Percentiles rank a stretch among this genome's conserved stretches.
Evolutionary conservation across 2,329 filamentous ascomycete species (phyloP).

Genomic region (Fusarium fracticaudum): DNA sequence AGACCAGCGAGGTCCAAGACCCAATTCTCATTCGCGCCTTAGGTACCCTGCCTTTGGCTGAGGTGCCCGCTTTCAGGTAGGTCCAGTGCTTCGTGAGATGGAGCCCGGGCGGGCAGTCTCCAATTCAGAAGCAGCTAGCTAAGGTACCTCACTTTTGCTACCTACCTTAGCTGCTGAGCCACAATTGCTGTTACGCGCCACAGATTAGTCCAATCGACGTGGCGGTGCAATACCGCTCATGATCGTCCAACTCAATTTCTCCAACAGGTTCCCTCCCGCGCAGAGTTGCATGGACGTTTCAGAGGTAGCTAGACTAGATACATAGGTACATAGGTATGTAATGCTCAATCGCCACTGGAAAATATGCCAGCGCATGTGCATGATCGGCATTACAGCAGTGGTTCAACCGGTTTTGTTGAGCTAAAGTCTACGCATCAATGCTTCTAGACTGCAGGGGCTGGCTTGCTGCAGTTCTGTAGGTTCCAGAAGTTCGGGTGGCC

Average conservation of each 20-base stretch:
- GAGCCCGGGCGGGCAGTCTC: slow-evolving; percentile 7
- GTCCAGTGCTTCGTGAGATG: slow-evolving; percentile 4
- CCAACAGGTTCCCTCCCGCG: slow-evolving; percentile 20
- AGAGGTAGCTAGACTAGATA: neutral
- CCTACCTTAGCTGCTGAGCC: slow-evolving; percentile 14
- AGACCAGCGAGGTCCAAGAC: slow-evolving; percentile 34
- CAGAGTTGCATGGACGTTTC: slow-evolving; percentile 16
- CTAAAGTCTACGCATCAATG: slow-evolving; percentile 4
- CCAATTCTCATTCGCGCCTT: slow-evolving; percentile 37
- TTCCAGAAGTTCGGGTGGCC: slow-evolving; percentile 23
- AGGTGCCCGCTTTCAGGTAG: slow-evolving; percentile 8
- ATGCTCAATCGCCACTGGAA: slow-evolving; percentile 16
- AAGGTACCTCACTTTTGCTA: too few species aligned
- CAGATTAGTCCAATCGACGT: slow-evolving; percentile 12
- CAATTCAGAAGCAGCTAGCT: slow-evolving; percentile 10
- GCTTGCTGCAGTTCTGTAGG: slow-evolving; percentile 15
- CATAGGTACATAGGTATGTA: neutral
- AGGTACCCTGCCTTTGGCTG: slow-evolving; percentile 11
- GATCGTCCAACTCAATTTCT: neutral
- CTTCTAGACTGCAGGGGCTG: neutral
- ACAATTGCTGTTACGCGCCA: slow-evolving; percentile 16
- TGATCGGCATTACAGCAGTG: slow-evolving; percentile 25
- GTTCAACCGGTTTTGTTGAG: slow-evolving; percentile 22
- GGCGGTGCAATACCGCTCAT: slow-evolving; percentile 30
- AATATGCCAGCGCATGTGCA: slow-evolving; percentile 20